Conservation (phyloP, 2,329 filamentous ascomycete genomes). For the Grosmannia clavigera region DNA sequence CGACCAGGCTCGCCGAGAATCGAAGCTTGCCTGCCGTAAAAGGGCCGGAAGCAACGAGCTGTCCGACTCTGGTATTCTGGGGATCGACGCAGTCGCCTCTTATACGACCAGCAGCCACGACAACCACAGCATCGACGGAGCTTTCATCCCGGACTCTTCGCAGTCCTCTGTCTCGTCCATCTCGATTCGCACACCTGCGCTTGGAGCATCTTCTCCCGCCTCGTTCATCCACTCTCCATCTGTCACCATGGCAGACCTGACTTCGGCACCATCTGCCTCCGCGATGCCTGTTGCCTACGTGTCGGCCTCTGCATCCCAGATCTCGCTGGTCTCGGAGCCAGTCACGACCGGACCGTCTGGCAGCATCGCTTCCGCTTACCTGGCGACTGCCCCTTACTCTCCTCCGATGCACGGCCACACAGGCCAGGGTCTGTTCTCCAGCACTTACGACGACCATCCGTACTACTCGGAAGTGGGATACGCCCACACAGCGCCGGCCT, state of each 20-base stretch:
- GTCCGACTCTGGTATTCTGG: not conserved
- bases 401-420: slow-evolving; percentile 15
- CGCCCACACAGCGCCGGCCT: slow-evolving; percentile 16
- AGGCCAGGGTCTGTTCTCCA: slow-evolving; percentile 18
- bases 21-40: slow-evolving; percentile 39
- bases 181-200: not conserved
- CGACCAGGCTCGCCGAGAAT: slow-evolving; percentile 45
- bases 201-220: slow-evolving; percentile 1
- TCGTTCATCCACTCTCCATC: slow-evolving; percentile 6
- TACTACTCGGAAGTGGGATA: slow-evolving; percentile 12
- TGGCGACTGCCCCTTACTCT: slow-evolving; percentile 6
- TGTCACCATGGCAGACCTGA: slow-evolving; percentile 29
- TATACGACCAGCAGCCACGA: not conserved
- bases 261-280: slow-evolving; percentile 22
- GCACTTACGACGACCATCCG: slow-evolving; percentile 22
- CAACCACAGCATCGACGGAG: not conserved
- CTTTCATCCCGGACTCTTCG: not conserved
- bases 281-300: slow-evolving; percentile 35
- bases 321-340: slow-evolving; percentile 39
- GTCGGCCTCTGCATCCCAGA: slow-evolving; percentile 33
- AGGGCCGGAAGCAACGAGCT: slow-evolving; percentile 30
- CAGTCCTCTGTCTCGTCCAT: not conserved
- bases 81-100: not conserved
- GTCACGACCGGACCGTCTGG: slow-evolving; percentile 25
- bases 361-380: slow-evolving; percentile 26